Base-by-base conservation (phyloP, 2,329 filamentous ascomycete species). In the Colletotrichum theobromicola region DNA sequence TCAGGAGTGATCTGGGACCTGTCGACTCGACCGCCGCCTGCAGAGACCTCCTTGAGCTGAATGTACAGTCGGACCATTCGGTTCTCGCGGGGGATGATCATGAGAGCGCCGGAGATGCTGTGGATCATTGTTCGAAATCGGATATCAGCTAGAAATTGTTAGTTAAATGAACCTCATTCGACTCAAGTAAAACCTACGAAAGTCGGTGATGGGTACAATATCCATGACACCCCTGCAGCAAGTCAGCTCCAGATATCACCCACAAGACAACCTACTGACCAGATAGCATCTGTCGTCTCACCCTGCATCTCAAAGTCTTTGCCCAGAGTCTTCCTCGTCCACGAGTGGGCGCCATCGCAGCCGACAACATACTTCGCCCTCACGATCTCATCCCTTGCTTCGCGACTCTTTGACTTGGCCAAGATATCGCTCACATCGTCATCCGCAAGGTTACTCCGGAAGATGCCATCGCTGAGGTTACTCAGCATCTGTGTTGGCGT, bases 271-370 rank as follows among this genome's bases (percentile, higher is more conserved):
- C 30, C 1, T 3, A 74, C 72, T 63, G 55, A 74, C 85, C 86
- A 89, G 42, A 88, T 87, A 67, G 81, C 86, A 72, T 89, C 87
- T 1, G 86, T 88, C 35, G 85, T 87, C 63, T 91, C 90, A 3
- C 90, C 90, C 69, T 89, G 85, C 68, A 92, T 84, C 42, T 88
- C 84, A 46, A 90, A 88, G 4, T 72, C 72, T 57, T 67, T 62
- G 0, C 90, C 89, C 2, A 94, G 83, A 69, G 90, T 86, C 73
- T 87, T 86, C 46, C 93, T 84, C 0, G 90, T 91, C 91, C 92
- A 94, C 67, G 89, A 91, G 78, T 93, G 92, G 0, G 93, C 93
- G 0, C 93, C 93, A 76, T 94, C 93, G 61, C 90, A 92, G 1
- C 93, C 93, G 3, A 95, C 86, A 32, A 94, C 85, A 75, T 93